A percentile compares a stretch with the other conserved stretches of the same genome.
phyloP scores from a whole-genome alignment of 257 asterid species.

The Henckelia pumila region DNA sequence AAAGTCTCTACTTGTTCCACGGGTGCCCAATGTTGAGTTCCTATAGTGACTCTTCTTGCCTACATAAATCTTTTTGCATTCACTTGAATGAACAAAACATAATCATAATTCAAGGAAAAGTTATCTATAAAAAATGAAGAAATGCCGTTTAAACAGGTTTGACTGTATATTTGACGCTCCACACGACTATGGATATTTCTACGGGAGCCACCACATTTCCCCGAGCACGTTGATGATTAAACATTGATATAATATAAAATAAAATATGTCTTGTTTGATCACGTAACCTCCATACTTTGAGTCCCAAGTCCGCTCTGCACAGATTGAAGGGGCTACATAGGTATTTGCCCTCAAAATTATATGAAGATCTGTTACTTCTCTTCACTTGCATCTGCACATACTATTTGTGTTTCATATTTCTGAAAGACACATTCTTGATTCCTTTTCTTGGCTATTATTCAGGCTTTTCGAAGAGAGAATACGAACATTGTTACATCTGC shows the following conservation, averaged over 20 bases:
- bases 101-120: neutral
- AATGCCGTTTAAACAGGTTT: neutral
- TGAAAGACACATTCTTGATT: conserved; percentile 11
- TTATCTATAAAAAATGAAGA: neutral
- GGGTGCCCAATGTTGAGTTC: neutral
- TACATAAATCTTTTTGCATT: neutral
- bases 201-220: neutral
- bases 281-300: conserved; percentile 4
- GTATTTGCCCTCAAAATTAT: neutral
- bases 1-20: neutral
- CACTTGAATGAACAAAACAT: neutral
- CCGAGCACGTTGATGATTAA: conserved; percentile 2
- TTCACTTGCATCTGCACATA: neutral
- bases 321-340: conserved; percentile 4
- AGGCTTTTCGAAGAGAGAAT: conserved; percentile 58
- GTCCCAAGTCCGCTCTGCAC: neutral
- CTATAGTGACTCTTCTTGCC: neutral
- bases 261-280: neutral
- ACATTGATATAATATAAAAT: neutral
- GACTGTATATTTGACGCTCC: neutral
- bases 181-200: neutral
- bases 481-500: conserved; percentile 29
- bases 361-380: conserved; percentile 11
- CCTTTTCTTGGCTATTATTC: conserved; percentile 24
- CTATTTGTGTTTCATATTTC: conserved; percentile 20